Conservation (phyloP, 2,329 filamentous ascomycete genomes). For the Zymoseptoria crescenta region DNA sequence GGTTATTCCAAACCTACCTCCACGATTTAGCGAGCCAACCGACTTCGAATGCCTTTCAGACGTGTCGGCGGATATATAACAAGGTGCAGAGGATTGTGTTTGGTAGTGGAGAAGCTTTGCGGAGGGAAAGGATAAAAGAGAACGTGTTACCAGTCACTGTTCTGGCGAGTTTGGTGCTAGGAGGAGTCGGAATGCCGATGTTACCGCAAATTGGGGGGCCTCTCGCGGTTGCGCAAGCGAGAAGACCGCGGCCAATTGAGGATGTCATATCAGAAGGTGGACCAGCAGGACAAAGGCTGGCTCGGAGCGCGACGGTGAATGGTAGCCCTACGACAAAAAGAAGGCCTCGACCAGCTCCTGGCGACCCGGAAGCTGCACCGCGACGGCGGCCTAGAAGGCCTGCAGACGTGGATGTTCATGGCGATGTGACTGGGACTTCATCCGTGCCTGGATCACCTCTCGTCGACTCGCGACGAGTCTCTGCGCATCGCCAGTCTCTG, state of each 20-base stretch:
- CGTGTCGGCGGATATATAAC: conserved; percentile 76
- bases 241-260: conserved; percentile 60
- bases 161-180: conserved; percentile 70
- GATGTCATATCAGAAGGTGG: conserved; percentile 54
- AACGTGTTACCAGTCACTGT: conserved; percentile 75
- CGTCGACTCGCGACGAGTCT: conserved; percentile 4
- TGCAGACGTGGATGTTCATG: conserved; percentile 23
- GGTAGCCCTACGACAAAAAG: conserved; percentile 36
- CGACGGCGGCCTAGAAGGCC: conserved; percentile 30
- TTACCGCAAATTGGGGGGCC: conserved; percentile 73
- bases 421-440: conserved; percentile 9
- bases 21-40: conserved; percentile 71
- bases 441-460: neutral
- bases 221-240: conserved; percentile 71
- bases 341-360: conserved; percentile 33
- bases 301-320: conserved; percentile 63
- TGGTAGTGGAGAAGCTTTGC: conserved; percentile 60
- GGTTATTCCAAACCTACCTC: conserved; percentile 82
- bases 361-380: conserved; percentile 19
- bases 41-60: conserved; percentile 70
- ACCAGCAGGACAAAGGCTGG: conserved; percentile 48
- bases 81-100: conserved; percentile 85
- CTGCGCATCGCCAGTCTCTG: conserved; percentile 23
- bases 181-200: conserved; percentile 65
- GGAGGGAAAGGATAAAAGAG: conserved; percentile 70